These are phyloP conservation scores for Epichloe sibirici DNA, from an alignment of 2,329 filamentous ascomycete genomes.

Conservation along the genomic window DNA sequence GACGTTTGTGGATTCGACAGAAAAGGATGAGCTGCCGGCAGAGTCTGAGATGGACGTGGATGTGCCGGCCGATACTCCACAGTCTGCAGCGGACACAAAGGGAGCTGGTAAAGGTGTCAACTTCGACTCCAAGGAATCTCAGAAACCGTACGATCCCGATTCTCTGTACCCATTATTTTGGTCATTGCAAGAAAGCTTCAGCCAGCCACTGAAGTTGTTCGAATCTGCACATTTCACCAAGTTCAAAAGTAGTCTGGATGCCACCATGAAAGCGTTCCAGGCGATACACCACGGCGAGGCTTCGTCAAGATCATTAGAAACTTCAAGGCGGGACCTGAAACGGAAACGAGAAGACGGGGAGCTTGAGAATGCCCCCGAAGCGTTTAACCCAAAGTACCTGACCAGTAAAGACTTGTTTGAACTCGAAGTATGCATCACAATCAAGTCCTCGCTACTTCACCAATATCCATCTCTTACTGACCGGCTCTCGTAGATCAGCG, in stretches of 20 bases:
- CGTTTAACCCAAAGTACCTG: constrained; percentile 93
- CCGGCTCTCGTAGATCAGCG: constrained; percentile 53
- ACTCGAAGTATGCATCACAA: constrained; percentile 55
- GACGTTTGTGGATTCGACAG: constrained; percentile 47
- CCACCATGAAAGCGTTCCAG: constrained; percentile 45
- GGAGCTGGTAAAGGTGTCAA: constrained; percentile 27
- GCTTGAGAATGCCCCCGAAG: constrained; percentile 34
- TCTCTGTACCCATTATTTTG: constrained; percentile 85
- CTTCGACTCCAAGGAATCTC: constrained; percentile 29
- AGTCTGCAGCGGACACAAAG: constrained; percentile 9
- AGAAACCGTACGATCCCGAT: constrained; percentile 52
- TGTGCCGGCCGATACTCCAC: constrained; percentile 26
- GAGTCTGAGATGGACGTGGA: constrained; percentile 52
- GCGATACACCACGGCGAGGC: constrained; percentile 37
- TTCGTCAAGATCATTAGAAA: constrained; percentile 44
- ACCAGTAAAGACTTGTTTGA: constrained; percentile 96
- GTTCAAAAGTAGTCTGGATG: constrained; percentile 68
- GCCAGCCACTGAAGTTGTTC: constrained; percentile 76
- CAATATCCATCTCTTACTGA: background rate
- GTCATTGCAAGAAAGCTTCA: constrained; percentile 85
- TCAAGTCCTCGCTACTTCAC: background rate
- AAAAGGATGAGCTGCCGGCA: constrained; percentile 11
- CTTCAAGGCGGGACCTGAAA: constrained; percentile 54
- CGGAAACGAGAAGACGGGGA: constrained; percentile 50
- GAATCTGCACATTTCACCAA: constrained; percentile 57